A percentile compares a stretch with the other conserved stretches of the same genome.
Conservation (phyloP, 148 eudicot species). For the Diospyros kaki region DNA sequence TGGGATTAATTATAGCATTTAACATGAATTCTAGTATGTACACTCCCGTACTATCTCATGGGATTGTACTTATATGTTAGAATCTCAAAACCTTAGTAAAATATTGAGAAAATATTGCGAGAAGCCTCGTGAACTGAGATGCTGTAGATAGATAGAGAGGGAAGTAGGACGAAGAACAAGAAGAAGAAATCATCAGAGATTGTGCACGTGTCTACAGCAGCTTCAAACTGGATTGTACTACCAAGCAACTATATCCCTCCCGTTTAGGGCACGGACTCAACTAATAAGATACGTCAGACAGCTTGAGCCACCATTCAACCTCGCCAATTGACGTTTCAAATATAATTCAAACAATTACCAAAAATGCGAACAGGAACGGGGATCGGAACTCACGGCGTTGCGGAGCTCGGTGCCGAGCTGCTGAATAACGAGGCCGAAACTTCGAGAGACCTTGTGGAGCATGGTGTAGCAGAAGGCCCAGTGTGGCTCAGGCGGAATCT, state of each 20-base stretch:
- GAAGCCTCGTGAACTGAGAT: too few species aligned
- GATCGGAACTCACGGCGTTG: conserved; percentile 55
- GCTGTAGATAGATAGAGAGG: too few species aligned
- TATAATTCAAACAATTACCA: neutral
- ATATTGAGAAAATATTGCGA: too few species aligned
- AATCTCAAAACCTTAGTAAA: too few species aligned
- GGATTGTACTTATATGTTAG: too few species aligned
- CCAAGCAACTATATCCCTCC: neutral
- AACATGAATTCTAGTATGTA: too few species aligned
- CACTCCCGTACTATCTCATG: too few species aligned
- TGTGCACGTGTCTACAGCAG: too few species aligned
- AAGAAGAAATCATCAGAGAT: too few species aligned
- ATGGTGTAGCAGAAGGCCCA: conserved; percentile 90
- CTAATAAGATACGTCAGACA: neutral
- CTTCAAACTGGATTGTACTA: neutral
- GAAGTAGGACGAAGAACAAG: too few species aligned
- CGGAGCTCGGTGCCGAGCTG: conserved; percentile 84
- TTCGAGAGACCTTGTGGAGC: conserved; percentile 92
- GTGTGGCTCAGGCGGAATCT: conserved; percentile 82
- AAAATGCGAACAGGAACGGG: neutral
- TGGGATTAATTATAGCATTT: too few species aligned
- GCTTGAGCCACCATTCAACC: neutral
- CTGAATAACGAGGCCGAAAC: conserved; percentile 86
- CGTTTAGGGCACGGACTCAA: neutral
- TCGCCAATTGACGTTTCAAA: neutral